Percentiles rank a stretch among this genome's conserved stretches.
phyloP scores from a whole-genome alignment of 78 protist species.

The Planoprotostelium fungivorum region DNA sequence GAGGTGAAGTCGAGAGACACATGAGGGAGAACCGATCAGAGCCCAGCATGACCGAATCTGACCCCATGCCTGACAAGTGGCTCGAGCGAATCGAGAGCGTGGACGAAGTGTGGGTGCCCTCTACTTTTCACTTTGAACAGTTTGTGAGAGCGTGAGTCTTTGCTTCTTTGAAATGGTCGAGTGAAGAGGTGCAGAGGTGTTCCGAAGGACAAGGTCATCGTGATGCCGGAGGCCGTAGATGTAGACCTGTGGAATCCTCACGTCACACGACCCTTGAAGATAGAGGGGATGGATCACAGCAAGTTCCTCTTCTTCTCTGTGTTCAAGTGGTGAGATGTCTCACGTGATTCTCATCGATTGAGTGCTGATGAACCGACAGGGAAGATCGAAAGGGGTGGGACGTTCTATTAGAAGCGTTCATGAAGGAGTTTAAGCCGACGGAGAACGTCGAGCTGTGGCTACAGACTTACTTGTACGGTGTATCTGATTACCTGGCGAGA shows the following conservation, averaged over 20 bases:
- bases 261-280: neutral
- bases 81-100: neutral
- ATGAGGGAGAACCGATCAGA: neutral
- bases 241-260: constrained; percentile 28
- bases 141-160: constrained; percentile 17
- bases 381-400: constrained; percentile 29
- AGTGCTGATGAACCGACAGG: constrained; percentile 5
- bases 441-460: constrained; percentile 2
- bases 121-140: constrained; percentile 17
- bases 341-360: neutral
- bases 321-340: constrained; percentile 20
- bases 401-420: constrained; percentile 15
- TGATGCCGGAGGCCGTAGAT: constrained; percentile 57
- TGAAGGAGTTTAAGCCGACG: neutral
- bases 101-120: constrained; percentile 69
- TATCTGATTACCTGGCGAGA: neutral
- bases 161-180: neutral
- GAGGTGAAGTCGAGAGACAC: neutral
- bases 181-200: neutral
- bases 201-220: neutral
- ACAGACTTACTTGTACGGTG: constrained; percentile 13
- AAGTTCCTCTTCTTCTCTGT: constrained; percentile 15
- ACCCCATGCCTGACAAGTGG: constrained; percentile 31
- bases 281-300: neutral
- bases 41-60: constrained; percentile 38